Base-by-base conservation (phyloP, 2,329 filamentous ascomycete species). In the Stagonosporopsis chrysanthemi region DNA sequence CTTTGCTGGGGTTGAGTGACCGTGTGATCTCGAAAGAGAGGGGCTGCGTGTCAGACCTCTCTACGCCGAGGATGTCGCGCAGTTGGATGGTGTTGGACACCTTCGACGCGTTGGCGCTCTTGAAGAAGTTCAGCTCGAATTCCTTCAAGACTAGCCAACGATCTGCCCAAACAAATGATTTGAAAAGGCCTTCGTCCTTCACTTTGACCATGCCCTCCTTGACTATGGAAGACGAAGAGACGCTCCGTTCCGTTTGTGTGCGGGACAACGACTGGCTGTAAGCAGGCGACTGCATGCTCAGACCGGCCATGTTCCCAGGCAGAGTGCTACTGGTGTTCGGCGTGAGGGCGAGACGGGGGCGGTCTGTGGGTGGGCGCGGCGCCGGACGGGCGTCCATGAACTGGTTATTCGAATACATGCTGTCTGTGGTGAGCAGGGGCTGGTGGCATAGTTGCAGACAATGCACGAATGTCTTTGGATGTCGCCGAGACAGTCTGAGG, bases 361-460 rank as follows among this genome's bases (percentile, higher is more conserved):
- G 87, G 72, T 95, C 91, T 58, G 85, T 88, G 19, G 94, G 95
- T 60, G 95, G 94, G 70, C 90, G 89, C 65, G 95, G 95, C 66
- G 95, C 94, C 68, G 95, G 94, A 64, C 95, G 92, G 61, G 95
- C 92, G 78, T 98, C 98, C 90, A 98, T 96, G 81, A 98, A 98
- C 69, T 88, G 85, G 62, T 85, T 83, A 59, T 83, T 79, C 40
- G 84, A 80, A 77, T 88, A 89, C 70, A 86, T 82, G 65, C 84
- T 86, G n/a, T 8, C 40, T 8, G 14, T n/a, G 33, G 22, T 52
- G 14, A 57, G 44, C n/a, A 19, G 38, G 31, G 43, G 31, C 2
- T 40, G 11, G 14, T 19, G 33, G 17, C 7, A 8, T 14, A 15
- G 17, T 53, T 63, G 63, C 44, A 43, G n/a, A 42, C 35, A 36